Conservation (phyloP, 1,284 basidiomycete genomes). For the Ustilago crameri region DNA sequence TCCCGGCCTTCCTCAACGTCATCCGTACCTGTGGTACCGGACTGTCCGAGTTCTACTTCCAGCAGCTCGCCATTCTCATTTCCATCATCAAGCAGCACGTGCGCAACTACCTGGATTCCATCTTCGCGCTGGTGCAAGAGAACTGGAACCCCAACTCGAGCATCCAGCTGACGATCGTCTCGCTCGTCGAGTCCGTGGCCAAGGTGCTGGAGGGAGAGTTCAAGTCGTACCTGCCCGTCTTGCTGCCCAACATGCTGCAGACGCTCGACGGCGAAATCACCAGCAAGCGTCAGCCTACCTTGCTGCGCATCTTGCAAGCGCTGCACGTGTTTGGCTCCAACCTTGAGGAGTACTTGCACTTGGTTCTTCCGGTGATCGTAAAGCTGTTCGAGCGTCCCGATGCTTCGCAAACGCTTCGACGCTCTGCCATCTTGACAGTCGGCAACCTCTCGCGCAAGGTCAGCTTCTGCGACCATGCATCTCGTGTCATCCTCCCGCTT, state of each 20-base stretch:
- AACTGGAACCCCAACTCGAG: constrained; percentile 73
- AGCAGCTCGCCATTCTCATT: constrained; percentile 94
- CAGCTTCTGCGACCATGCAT: constrained; percentile 99
- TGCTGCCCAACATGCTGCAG: constrained; percentile 87
- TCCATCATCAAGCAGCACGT: constrained; percentile 98
- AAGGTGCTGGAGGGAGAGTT: constrained; percentile 96
- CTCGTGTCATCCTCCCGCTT: constrained; percentile 94
- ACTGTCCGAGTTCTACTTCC: constrained; percentile 91
- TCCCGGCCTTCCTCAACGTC: constrained; percentile 92
- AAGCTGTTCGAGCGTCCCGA: constrained; percentile 88
- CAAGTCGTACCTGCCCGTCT: constrained; percentile 93
- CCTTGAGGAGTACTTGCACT: constrained; percentile 96
- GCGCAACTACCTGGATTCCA: constrained; percentile 74
- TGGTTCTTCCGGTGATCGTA: constrained; percentile 94
- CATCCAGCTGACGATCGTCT: constrained; percentile 91
- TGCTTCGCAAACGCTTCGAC: constrained; percentile 80
- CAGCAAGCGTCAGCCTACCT: constrained; percentile 73
- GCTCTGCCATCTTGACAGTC: constrained; percentile 89
- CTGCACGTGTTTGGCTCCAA: constrained; percentile 95
- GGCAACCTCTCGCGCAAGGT: constrained; percentile 90
- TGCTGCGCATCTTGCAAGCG: constrained; percentile 90
- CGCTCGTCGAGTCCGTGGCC: constrained; percentile 92
- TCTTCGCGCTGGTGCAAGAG: constrained; percentile 67
- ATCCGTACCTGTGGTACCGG: constrained; percentile 81
- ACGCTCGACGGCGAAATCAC: constrained; percentile 73